A percentile compares a stretch with the other conserved stretches of the same genome.
Evolutionary conservation across 768 basidiomycete genomes (phyloP).

Genomic region (Dioszegia aurantiaca): DNA sequence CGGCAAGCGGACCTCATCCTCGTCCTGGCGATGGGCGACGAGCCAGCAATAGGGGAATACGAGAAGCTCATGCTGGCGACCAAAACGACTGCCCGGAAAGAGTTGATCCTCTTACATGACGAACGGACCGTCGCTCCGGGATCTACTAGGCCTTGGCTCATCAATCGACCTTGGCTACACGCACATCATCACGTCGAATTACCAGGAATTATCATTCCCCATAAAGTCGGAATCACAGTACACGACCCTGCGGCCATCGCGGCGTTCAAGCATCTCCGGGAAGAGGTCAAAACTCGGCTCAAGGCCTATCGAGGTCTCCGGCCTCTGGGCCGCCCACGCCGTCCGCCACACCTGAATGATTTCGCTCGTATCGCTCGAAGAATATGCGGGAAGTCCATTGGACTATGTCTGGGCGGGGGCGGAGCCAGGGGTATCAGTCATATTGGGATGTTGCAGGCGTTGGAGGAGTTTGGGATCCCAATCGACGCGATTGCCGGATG

Average conservation of each 20-base stretch:
- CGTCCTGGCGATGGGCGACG: conserved; percentile 76
- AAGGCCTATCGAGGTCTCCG: conserved; percentile 74
- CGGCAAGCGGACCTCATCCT: conserved; percentile 62
- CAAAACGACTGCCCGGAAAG: conserved; percentile 98
- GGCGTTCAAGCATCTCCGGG: conserved; percentile 87
- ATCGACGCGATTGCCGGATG: conserved; percentile 88
- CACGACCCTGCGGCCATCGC: conserved; percentile 83
- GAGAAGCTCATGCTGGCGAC: conserved; percentile 83
- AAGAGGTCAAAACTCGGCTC: conserved; percentile 83
- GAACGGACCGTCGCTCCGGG: conserved; percentile 84
- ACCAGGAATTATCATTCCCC: conserved; percentile 55
- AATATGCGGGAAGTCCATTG: conserved; percentile 88
- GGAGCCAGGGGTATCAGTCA: conserved; percentile 86
- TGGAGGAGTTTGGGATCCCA: conserved; percentile 88
- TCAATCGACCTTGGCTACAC: conserved; percentile 92
- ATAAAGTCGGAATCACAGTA: conserved; percentile 56
- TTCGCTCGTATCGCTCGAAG: conserved; percentile 86
- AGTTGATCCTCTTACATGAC: conserved; percentile 87
- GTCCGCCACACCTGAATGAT: conserved; percentile 80
- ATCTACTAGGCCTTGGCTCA: conserved; percentile 92
- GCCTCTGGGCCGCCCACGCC: conserved; percentile 65
- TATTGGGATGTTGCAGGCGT: conserved; percentile 81
- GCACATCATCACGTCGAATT: conserved; percentile 90
- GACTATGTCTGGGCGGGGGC: conserved; percentile 93
- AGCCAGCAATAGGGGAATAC: conserved; percentile 80